A percentile compares a stretch with the other conserved stretches of the same genome.
These are phyloP conservation scores for Platanus orientalis DNA, from an alignment of 164 flowering plant species.

Conservation along the genomic window DNA sequence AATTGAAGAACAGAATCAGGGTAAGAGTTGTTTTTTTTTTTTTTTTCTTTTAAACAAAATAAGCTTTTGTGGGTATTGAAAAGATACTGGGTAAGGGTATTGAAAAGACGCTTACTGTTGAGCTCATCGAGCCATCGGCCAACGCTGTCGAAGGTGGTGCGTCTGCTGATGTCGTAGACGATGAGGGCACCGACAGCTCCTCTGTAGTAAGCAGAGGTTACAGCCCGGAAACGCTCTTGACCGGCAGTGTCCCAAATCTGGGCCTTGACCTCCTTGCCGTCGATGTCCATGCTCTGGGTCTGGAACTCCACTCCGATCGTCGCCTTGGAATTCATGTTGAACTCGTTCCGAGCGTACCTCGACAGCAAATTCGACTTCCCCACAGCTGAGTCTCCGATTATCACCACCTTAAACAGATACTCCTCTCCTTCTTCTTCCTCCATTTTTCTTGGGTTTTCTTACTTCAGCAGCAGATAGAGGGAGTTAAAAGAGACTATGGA, in stretches of 20 bases:
- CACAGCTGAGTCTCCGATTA: slow-evolving; percentile 46
- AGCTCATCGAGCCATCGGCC: slow-evolving; percentile 49
- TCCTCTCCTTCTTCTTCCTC: slow-evolving; percentile 41
- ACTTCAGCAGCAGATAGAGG: background rate
- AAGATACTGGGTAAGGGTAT: too few species aligned
- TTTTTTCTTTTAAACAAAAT: too few species aligned
- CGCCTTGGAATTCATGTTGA: slow-evolving; percentile 38
- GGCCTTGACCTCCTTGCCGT: slow-evolving; percentile 50
- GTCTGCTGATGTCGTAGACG: slow-evolving; percentile 44
- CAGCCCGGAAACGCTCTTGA: slow-evolving; percentile 46
- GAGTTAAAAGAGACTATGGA: background rate
- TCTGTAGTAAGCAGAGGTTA: slow-evolving; percentile 48
- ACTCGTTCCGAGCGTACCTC: slow-evolving; percentile 40
- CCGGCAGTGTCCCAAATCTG: slow-evolving; percentile 57
- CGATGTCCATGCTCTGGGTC: slow-evolving; percentile 46
- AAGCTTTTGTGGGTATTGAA: too few species aligned
- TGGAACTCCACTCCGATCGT: slow-evolving; percentile 48
- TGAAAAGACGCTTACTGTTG: slow-evolving; percentile 24
- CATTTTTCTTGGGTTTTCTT: slow-evolving; percentile 3
- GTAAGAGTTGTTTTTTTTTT: background rate
- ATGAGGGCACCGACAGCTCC: slow-evolving; percentile 53
- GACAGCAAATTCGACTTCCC: slow-evolving; percentile 43
- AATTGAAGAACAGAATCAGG: background rate
- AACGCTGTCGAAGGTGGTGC: slow-evolving; percentile 42
- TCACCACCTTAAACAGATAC: slow-evolving; percentile 45